Conservation (phyloP, 768 basidiomycete species). For the Suillus subaureus region DNA sequence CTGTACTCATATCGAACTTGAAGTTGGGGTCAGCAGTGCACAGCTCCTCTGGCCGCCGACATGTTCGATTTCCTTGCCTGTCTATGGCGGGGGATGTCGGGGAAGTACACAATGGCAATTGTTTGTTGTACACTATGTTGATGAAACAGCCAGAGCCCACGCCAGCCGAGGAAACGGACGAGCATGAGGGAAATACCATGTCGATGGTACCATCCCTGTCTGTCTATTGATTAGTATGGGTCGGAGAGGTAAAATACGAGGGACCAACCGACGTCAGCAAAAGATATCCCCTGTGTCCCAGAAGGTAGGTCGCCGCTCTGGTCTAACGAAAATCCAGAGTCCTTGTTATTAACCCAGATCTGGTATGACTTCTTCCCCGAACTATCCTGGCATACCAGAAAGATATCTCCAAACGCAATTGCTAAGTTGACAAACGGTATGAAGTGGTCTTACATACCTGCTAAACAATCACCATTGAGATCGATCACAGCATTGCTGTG, state of each 20-base stretch:
- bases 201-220: conserved; percentile 98
- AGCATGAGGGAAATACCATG: conserved; percentile 88
- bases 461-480: conserved; percentile 93
- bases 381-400: conserved; percentile 80
- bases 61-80: conserved; percentile 55
- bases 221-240: conserved; percentile 24
- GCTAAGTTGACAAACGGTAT: neutral
- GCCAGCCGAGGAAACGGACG: conserved; percentile 68
- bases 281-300: conserved; percentile 78
- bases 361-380: conserved; percentile 69
- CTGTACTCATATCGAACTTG: conserved; percentile 65
- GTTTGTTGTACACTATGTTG: conserved; percentile 93
- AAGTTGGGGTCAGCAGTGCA: conserved; percentile 84
- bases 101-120: conserved; percentile 77
- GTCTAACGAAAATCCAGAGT: conserved; percentile 69
- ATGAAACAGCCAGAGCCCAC: conserved; percentile 77
- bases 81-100: conserved; percentile 48
- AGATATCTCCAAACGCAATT: conserved; percentile 60
- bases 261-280: conserved; percentile 84
- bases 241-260: neutral
- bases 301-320: conserved; percentile 69
- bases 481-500: conserved; percentile 96
- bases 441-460: conserved; percentile 51
- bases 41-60: conserved; percentile 77
- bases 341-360: conserved; percentile 90